Conservation (phyloP, 352 stramenopile genomes). For the Aphanomyces stellatus region DNA sequence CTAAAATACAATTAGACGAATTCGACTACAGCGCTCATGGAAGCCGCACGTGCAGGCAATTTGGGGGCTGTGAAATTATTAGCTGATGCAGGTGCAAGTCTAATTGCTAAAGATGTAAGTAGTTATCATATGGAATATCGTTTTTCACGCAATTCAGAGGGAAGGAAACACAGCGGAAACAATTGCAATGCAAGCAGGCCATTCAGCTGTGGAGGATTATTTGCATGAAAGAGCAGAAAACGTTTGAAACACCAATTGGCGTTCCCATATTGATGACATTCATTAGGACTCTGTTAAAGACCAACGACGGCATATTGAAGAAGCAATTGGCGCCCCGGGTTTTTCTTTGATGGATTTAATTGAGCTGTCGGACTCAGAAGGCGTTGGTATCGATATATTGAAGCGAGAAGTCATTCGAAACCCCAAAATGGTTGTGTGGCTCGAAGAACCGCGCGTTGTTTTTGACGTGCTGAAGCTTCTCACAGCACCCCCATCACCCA, state of each 20-base stretch:
- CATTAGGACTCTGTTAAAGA: constrained; percentile 76
- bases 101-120: constrained; percentile 70
- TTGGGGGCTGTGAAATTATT: constrained; percentile 64
- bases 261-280: background rate
- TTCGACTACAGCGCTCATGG: constrained; percentile 81
- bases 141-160: constrained; percentile 28
- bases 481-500: constrained; percentile 32
- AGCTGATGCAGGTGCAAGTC: constrained; percentile 50
- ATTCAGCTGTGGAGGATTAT: constrained; percentile 68
- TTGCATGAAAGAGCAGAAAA: constrained; percentile 74
- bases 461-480: constrained; percentile 71
- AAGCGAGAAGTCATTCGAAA: constrained; percentile 72
- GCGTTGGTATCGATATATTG: constrained; percentile 64
- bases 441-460: constrained; percentile 73
- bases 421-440: constrained; percentile 52
- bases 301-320: constrained; percentile 75
- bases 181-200: constrained; percentile 43
- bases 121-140: background rate
- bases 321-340: constrained; percentile 49
- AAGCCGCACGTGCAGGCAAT: constrained; percentile 72
- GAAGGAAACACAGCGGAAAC: constrained; percentile 70
- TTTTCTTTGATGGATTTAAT: constrained; percentile 61
- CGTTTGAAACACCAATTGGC: constrained; percentile 25
- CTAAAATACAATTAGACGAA: constrained; percentile 41
- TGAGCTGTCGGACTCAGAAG: constrained; percentile 46